Conservation (phyloP, 306 rosid species). For the Pachyrhizus erosus region DNA sequence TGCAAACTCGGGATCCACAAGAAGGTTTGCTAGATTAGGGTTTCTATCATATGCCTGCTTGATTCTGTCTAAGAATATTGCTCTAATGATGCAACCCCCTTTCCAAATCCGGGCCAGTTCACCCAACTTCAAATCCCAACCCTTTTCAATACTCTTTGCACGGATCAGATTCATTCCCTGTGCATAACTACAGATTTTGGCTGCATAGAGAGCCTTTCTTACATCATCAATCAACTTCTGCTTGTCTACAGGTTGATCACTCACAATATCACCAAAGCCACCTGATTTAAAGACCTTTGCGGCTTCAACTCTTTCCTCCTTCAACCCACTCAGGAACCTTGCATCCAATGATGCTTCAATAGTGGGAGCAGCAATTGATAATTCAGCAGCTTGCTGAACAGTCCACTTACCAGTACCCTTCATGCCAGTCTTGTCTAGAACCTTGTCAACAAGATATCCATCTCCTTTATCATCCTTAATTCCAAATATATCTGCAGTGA, state of each 20-base stretch:
- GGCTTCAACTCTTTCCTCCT: conserved; percentile 91
- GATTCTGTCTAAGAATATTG: conserved; percentile 83
- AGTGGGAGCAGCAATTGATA: conserved; percentile 93
- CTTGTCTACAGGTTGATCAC: conserved; percentile 72
- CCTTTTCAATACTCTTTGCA: conserved; percentile 88
- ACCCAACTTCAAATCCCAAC: conserved; percentile 82
- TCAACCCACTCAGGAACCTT: conserved; percentile 91
- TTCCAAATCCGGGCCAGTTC: conserved; percentile 95
- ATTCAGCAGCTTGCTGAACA: conserved; percentile 96
- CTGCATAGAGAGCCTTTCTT: conserved; percentile 88
- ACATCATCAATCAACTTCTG: conserved; percentile 79
- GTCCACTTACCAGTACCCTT: conserved; percentile 98
- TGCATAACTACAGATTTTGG: conserved; percentile 94
- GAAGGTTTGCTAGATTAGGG: conserved; percentile 81
- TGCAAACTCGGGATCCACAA: conserved; percentile 93
- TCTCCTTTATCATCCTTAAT: conserved; percentile 86
- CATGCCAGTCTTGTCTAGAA: conserved; percentile 95
- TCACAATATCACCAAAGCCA: conserved; percentile 63
- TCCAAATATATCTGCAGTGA: conserved; percentile 88
- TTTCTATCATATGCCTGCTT: conserved; percentile 88
- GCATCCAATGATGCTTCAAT: conserved; percentile 93
- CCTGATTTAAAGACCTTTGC: conserved; percentile 78
- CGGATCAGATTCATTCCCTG: conserved; percentile 96
- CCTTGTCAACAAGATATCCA: conserved; percentile 92
- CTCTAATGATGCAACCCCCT: conserved; percentile 94